A percentile compares a stretch with the other conserved stretches of the same genome.
Conservation (phyloP, 805 yeast species). For the Kazachstania kunashirensis region DNA sequence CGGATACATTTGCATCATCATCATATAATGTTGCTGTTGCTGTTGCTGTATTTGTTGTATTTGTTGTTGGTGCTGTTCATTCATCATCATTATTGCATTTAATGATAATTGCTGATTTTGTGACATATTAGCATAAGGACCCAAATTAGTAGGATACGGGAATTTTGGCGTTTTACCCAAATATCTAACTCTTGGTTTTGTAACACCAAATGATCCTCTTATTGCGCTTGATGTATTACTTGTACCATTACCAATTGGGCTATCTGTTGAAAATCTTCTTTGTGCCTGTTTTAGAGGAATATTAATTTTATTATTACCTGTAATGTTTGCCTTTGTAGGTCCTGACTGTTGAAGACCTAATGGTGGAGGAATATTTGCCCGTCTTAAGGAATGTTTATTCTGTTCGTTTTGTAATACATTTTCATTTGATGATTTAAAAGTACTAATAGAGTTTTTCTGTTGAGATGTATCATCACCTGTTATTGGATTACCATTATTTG, state of each 20-base stretch:
- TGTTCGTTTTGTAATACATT: neutral
- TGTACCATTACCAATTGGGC: too few species aligned
- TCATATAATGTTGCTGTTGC: neutral
- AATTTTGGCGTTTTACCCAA: constrained; percentile 14
- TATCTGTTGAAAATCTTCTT: too few species aligned
- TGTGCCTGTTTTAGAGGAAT: too few species aligned
- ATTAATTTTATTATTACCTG: too few species aligned
- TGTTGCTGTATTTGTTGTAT: constrained; percentile 3
- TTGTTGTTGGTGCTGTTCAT: neutral
- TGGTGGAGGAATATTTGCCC: constrained; percentile 22
- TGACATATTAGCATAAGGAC: too few species aligned
- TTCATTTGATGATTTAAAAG: too few species aligned
- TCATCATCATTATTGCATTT: neutral
- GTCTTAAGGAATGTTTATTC: constrained; percentile 14
- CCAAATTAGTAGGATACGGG: too few species aligned
- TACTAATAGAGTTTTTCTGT: neutral
- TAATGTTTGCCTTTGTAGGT: too few species aligned
- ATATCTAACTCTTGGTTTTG: constrained; percentile 24
- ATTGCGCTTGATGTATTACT: neutral
- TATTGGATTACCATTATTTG: neutral
- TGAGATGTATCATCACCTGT: neutral
- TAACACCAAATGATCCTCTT: constrained; percentile 7
- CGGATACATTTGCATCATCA: constrained; percentile 2
- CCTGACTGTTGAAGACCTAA: constrained; percentile 5
- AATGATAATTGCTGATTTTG: neutral